Percentiles rank a stretch among this genome's conserved stretches.
Conservation (phyloP, 129 eudicot genomes). For the Centrapalus pauciflorus region DNA sequence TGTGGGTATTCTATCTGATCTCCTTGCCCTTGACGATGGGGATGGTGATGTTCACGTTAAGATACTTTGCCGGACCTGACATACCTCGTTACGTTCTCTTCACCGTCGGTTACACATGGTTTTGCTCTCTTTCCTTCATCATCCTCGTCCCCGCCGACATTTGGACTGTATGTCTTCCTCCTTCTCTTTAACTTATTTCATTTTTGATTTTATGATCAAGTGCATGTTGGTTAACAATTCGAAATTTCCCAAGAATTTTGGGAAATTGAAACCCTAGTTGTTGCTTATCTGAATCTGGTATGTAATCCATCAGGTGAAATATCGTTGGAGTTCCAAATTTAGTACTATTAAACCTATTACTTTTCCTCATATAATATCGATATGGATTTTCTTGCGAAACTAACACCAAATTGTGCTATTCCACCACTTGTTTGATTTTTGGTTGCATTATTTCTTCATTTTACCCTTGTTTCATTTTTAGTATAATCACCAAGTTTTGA, state of each 20-base stretch:
- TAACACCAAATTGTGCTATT: slow-evolving; percentile 4
- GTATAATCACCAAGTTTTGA: background rate
- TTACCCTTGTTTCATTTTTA: background rate
- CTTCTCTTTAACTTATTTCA: background rate
- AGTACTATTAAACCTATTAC: background rate
- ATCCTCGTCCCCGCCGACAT: slow-evolving; percentile 86
- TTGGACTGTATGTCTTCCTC: slow-evolving; percentile 50
- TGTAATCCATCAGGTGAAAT: background rate
- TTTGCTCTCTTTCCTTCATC: slow-evolving; percentile 65
- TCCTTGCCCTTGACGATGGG: slow-evolving; percentile 76
- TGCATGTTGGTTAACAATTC: background rate
- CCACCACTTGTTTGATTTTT: background rate
- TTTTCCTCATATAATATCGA: background rate
- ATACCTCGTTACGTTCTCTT: slow-evolving; percentile 67
- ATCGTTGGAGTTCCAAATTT: background rate
- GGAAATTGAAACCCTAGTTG: slow-evolving; percentile 1
- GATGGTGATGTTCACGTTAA: slow-evolving; percentile 61
- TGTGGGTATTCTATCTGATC: slow-evolving; percentile 75
- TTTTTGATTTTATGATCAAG: background rate
- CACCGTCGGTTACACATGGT: slow-evolving; percentile 87
- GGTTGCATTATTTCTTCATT: background rate
- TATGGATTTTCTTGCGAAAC: background rate
- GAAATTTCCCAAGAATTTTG: background rate
- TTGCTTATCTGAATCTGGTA: background rate
- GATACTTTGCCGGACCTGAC: slow-evolving; percentile 77